phyloP scores from a whole-genome alignment of 768 basidiomycete species.

The Auricularia sp. region DNA sequence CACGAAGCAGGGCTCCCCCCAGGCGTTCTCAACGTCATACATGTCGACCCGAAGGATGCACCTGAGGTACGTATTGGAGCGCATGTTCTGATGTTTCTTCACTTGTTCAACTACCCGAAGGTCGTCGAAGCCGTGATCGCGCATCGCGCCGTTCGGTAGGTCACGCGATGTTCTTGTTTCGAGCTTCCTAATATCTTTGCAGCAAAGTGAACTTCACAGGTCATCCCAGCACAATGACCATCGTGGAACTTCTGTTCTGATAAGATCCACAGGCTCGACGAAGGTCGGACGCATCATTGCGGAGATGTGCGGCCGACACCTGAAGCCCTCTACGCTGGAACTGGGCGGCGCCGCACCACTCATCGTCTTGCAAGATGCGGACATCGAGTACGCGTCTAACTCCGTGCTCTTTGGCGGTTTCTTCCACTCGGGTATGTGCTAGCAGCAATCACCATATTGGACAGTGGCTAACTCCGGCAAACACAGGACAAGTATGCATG shows the following conservation, averaged over 20 bases:
- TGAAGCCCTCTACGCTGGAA: slow-evolving; percentile 21
- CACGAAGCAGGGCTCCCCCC: slow-evolving; percentile 27
- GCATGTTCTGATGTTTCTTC: too few relatives aligned
- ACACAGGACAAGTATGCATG: slow-evolving; percentile 1
- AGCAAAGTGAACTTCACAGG: slow-evolving; percentile 23
- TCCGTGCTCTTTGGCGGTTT: background rate
- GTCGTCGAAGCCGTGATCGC: slow-evolving; percentile 18
- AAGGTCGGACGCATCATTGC: slow-evolving; percentile 23
- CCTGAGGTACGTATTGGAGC: slow-evolving; percentile 4
- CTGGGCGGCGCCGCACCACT: background rate
- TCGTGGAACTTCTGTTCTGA: background rate
- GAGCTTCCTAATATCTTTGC: slow-evolving; percentile 2
- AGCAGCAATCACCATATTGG: background rate
- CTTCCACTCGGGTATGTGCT: background rate
- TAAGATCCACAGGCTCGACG: slow-evolving; percentile 13
- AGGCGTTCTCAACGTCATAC: slow-evolving; percentile 25
- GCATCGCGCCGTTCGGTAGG: slow-evolving; percentile 12
- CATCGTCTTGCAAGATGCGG: background rate
- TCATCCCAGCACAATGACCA: background rate
- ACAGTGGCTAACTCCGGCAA: background rate
- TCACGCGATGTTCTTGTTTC: background rate
- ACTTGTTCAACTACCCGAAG: background rate
- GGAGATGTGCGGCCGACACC: slow-evolving; percentile 20
- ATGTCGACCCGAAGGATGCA: slow-evolving; percentile 16
- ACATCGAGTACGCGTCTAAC: background rate